Percentiles rank a stretch among this genome's conserved stretches.
These are phyloP conservation scores for Eimeria sp. DNA, from an alignment of 169 alveolate species.

Conservation along the genomic window DNA sequence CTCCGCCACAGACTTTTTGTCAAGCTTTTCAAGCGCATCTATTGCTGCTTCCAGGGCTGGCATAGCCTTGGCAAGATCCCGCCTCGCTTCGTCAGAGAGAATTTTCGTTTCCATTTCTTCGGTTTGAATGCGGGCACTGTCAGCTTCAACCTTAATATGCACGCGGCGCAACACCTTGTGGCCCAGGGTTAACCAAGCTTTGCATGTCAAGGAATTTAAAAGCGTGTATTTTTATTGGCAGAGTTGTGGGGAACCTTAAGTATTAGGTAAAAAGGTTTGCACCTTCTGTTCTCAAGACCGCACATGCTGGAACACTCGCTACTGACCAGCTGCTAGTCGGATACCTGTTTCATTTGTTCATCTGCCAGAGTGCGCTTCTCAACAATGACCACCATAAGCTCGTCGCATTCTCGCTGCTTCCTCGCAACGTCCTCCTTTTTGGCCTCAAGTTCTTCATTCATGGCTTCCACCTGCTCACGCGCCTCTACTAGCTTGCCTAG, in stretches of 20 bases:
- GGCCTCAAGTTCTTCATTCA: slow-evolving; percentile 93
- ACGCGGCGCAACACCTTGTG: background rate
- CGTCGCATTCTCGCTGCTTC: slow-evolving; percentile 95
- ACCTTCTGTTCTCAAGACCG: background rate
- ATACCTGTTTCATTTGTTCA: slow-evolving; percentile 89
- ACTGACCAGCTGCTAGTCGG: background rate
- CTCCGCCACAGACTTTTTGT: slow-evolving; percentile 97
- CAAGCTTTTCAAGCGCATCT: slow-evolving; percentile 97
- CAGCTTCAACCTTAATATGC: slow-evolving; percentile 92
- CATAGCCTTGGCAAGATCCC: slow-evolving; percentile 97
- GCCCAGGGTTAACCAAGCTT: background rate
- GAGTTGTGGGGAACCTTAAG: background rate
- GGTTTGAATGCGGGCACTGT: slow-evolving; percentile 94
- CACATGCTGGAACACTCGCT: background rate
- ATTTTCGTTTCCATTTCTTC: slow-evolving; percentile 96
- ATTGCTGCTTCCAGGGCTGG: slow-evolving; percentile 98
- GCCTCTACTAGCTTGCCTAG: slow-evolving; percentile 96
- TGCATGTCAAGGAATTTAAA: background rate
- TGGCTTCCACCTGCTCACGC: slow-evolving; percentile 93
- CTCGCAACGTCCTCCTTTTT: slow-evolving; percentile 94
- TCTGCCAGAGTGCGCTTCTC: slow-evolving; percentile 94
- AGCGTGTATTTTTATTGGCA: background rate
- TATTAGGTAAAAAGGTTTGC: background rate
- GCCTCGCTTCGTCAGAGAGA: slow-evolving; percentile 97
- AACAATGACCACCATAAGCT: slow-evolving; percentile 92